Evolutionary conservation across 306 rosid species (phyloP), one percentile per base, ranked within the genome.

Genomic region (Benincasa hispida): DNA sequence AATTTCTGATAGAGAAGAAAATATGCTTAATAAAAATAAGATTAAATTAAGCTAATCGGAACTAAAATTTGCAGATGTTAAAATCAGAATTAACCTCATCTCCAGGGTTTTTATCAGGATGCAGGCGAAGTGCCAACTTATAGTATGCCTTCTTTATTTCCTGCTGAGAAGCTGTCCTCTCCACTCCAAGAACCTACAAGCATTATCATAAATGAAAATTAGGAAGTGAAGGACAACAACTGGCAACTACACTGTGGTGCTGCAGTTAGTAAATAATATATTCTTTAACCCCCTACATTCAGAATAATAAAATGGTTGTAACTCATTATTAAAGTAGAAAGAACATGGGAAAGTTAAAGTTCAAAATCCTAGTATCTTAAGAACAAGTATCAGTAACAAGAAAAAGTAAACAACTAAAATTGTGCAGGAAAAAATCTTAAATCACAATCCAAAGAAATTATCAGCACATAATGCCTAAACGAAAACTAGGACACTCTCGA

Each of bases 61-160:
- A 22, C 21, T 56, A 72, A 63, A 14, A 1, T 39, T 14, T 2
- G 34, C 21, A 14, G 22, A 51, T 6, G 41, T 47, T 47, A 61
- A 30, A 72, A 35, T 65, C 19, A 30, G 59, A 24, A 11, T 39
- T 81, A 60, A 94, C 97, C 96, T 92, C 95, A 74, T 92, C 89
- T 15, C 87, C 91, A 8, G 87, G 95, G 79, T 92, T 94, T 76
- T 94, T 94, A 83, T 94, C 99, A 15, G 99, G 99, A 80, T 94
- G 99, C n/a, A 92, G 89, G 51, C 89, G 85, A 86, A 94, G 82
- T 2, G 99, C 99, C 82, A 92, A 88, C 83, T 90, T 89, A 85
- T 90, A 73, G 77, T 94, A 94, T 5, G 97, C 97, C 81, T 90
- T 94, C 87, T 94, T 94, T 60, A 92, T 89, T 81, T 94, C 99